phyloP scores from a whole-genome alignment of 306 rosid species.

The Cucurbita maxima region DNA sequence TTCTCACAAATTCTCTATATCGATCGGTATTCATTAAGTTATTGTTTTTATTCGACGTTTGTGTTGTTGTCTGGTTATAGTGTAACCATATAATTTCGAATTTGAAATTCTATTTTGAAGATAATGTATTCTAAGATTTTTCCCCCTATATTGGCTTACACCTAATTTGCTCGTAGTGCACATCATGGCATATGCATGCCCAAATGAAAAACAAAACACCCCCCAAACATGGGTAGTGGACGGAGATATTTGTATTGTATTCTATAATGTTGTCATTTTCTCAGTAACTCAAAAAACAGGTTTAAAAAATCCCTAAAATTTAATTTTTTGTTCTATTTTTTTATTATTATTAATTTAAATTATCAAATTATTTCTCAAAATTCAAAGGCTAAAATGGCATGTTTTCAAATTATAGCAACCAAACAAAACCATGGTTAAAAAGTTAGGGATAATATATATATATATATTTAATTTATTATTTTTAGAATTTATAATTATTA shows the following conservation, averaged over 20 bases:
- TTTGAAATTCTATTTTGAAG: neutral
- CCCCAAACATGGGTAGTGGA: neutral
- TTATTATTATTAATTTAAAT: no score
- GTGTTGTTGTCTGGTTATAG: neutral
- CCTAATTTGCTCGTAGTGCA: neutral
- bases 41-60: neutral
- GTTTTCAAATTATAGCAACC: no score
- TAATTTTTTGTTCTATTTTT: no score
- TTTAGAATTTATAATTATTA: no score
- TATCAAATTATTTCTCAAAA: no score
- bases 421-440: no score
- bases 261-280: neutral
- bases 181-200: neutral
- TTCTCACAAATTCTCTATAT: neutral
- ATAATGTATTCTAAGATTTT: neutral
- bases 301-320: no score
- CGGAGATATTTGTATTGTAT: neutral
- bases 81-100: neutral
- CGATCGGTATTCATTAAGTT: neutral
- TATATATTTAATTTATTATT: no score
- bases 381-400: no score
- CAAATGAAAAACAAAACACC: neutral
- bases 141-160: neutral
- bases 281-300: no score
- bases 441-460: no score